Conservation (phyloP, 192 early-diverging fungal species). For the Chytriomyces confervae region DNA sequence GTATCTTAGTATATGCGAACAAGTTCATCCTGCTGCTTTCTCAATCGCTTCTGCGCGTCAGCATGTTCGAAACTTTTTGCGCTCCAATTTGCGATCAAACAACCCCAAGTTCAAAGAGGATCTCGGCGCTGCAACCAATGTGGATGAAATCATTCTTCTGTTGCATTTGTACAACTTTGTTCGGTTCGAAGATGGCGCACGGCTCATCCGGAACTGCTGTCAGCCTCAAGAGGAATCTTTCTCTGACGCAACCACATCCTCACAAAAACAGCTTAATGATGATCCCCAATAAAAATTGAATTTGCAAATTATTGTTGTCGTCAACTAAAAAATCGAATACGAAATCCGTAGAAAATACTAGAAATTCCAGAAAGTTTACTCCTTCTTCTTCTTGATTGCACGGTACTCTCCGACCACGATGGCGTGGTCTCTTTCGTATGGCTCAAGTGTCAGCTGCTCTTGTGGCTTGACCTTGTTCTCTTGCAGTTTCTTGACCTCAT, state of each 20-base stretch:
- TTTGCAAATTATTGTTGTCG: too few species aligned
- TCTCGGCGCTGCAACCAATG: neutral
- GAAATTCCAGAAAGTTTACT: neutral
- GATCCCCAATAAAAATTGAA: too few species aligned
- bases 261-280: too few species aligned
- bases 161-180: neutral
- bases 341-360: too few species aligned
- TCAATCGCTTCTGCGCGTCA: constrained; percentile 19
- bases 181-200: too few species aligned
- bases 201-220: too few species aligned
- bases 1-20: constrained; percentile 12
- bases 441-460: constrained; percentile 97
- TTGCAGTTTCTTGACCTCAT: constrained; percentile 96
- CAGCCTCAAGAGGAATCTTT: too few species aligned
- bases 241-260: too few species aligned
- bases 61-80: constrained; percentile 24
- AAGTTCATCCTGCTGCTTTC: constrained; percentile 20
- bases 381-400: constrained; percentile 49
- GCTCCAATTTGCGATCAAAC: neutral
- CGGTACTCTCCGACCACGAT: constrained; percentile 91
- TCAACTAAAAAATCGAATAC: too few species aligned
- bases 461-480: constrained; percentile 87
- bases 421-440: constrained; percentile 99
- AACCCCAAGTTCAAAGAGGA: constrained; percentile 16
- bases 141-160: neutral